Conservation (phyloP, 768 basidiomycete genomes). For the Russula sp. region DNA sequence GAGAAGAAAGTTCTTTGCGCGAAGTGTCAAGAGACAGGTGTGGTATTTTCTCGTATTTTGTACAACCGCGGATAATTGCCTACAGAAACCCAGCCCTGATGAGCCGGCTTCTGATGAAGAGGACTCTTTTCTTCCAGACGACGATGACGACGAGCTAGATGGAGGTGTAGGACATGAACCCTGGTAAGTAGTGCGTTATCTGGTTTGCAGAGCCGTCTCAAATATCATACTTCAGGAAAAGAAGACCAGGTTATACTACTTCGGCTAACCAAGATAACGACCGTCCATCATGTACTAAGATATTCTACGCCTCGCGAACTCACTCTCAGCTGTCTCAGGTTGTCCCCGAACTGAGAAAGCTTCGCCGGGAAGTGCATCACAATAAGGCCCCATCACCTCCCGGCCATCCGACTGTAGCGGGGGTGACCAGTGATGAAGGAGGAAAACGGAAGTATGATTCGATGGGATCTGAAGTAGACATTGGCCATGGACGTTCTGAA, state of each 20-base stretch:
- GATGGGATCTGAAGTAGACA: slow-evolving; percentile 22
- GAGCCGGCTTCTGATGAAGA: slow-evolving; percentile 22
- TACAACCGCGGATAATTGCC: not conserved
- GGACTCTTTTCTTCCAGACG: slow-evolving; percentile 16
- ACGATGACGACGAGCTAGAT: slow-evolving; percentile 5
- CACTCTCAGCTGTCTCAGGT: slow-evolving; percentile 95
- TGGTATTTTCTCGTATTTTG: slow-evolving; percentile 21
- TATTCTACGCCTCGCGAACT: slow-evolving; percentile 92
- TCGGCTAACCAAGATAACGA: slow-evolving; percentile 34
- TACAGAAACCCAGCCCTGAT: slow-evolving; percentile 4
- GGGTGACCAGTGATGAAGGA: not conserved
- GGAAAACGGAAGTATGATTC: slow-evolving; percentile 9
- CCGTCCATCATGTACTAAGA: slow-evolving; percentile 65
- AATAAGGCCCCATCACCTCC: not conserved
- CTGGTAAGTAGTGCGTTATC: not conserved
- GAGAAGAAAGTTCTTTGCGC: slow-evolving; percentile 47
- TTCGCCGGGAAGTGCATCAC: slow-evolving; percentile 40
- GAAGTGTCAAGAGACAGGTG: slow-evolving; percentile 59
- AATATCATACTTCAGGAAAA: not conserved
- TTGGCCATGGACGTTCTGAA: slow-evolving; percentile 25
- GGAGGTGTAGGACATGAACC: not conserved
- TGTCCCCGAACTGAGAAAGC: slow-evolving; percentile 72
- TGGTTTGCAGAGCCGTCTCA: not conserved
- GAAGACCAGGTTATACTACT: not conserved
- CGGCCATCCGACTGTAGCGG: not conserved